phyloP scores from a whole-genome alignment of 2,329 filamentous ascomycete genomes.

The Pseudogymnoascus sp. region DNA sequence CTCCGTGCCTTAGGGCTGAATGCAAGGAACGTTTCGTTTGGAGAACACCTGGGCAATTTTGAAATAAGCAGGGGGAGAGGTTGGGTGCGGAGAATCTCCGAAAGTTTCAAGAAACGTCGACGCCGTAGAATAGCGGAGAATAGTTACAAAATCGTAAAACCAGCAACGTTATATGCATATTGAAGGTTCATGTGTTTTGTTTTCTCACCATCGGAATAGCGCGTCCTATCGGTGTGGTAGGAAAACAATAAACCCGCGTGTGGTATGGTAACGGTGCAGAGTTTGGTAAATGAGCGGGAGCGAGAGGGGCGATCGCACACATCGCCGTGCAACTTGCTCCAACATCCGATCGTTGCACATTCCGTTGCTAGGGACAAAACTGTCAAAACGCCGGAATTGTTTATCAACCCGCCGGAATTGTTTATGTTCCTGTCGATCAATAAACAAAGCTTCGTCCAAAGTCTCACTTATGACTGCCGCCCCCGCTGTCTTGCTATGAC shows the following conservation, averaged over 20 bases:
- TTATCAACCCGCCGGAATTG: background rate
- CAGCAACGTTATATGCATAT: background rate
- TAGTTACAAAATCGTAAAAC: background rate
- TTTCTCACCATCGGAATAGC: background rate
- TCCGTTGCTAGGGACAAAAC: background rate
- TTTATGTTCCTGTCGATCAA: conserved; percentile 3
- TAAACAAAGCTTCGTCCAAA: background rate
- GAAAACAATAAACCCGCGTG: background rate
- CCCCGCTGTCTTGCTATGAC: conserved; percentile 4
- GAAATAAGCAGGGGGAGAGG: background rate
- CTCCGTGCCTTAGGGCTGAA: background rate
- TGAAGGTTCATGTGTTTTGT: background rate
- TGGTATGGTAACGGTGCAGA: background rate
- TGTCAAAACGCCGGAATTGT: background rate
- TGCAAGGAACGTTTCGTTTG: background rate
- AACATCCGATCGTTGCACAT: background rate
- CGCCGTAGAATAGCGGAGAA: conserved; percentile 1
- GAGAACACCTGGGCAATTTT: background rate
- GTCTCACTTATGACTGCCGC: background rate
- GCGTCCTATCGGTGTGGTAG: background rate
- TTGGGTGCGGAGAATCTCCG: background rate
- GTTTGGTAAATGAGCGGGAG: background rate
- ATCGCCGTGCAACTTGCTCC: background rate
- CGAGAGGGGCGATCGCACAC: background rate
- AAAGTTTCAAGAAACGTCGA: background rate